Base-by-base conservation (phyloP, 306 rosid genomes). In the Cucumis hystrix region DNA sequence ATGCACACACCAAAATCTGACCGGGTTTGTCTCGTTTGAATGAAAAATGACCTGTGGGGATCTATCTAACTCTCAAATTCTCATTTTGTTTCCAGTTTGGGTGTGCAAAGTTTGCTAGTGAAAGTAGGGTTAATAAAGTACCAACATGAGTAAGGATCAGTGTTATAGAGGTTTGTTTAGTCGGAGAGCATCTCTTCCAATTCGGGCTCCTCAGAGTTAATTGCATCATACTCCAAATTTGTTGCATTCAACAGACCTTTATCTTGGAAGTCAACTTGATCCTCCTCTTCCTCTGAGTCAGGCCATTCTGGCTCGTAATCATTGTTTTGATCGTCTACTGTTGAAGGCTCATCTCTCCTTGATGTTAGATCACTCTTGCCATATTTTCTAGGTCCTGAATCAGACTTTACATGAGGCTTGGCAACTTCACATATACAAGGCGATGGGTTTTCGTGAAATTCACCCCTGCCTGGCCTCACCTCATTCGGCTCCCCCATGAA, bases 401-500 rank as follows among this genome's bases (percentile, higher is more conserved):
- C 84, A 80, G 79, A 81, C 55, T 78, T 88, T 3, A 30, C 82
- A 75, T 83, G 87, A 83, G 90, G 84, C 64, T 47, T 77, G 30
- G 91, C 80, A 88, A 87, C 92, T 87, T 88, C 99, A 83, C 99
- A 96, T 68, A 96, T 88, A 83, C 99, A 96, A 30, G 97, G 74
- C 28, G 92, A 82, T 59, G 99, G 99, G 83, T 96, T 96, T 83
- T 96, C 99, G 79, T 96, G 98, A 81, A 96, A 96, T 79, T 89
- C 97, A 15, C 99, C 99, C 87, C 98, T 90, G 40, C 99, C 99
- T 28, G 96, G 91, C 83, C 97, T 88, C 81, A 84, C 84, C 87
- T 96, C 99, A 60, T 91, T 88, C 68, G 99, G 98, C 83, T 83
- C 97, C 76, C 99, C 99, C 87, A 91, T 91, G 83, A 96, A 96